Evolutionary conservation across 2,329 filamentous ascomycete genomes (phyloP).

Genomic region (Helicocarpus griseus): DNA sequence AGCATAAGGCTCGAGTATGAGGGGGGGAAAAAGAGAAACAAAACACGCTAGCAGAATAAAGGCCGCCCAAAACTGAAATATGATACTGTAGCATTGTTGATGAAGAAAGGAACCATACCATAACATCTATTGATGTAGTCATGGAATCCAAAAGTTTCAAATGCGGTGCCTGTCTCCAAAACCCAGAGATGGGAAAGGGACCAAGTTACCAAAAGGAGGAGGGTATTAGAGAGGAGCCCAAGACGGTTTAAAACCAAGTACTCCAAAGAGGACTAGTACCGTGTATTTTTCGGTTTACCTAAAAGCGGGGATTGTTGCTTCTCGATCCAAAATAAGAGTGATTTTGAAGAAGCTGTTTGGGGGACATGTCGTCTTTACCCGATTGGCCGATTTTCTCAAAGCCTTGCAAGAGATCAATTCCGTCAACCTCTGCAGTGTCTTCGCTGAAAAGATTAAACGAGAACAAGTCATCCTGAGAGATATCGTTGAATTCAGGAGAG

Average conservation of each 20-base stretch:
- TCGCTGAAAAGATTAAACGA: constrained; percentile 39
- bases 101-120: not conserved
- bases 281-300: constrained; percentile 4
- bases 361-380: constrained; percentile 24
- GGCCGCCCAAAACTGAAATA: not conserved
- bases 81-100: not conserved
- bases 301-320: constrained; percentile 27
- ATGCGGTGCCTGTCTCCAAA: not conserved
- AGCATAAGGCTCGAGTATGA: constrained; percentile 7
- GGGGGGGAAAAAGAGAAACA: constrained; percentile 8
- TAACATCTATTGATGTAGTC: constrained; percentile 1
- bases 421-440: constrained; percentile 35
- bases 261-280: not conserved
- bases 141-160: not conserved
- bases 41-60: constrained; percentile 1
- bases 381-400: constrained; percentile 39
- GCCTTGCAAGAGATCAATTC: constrained; percentile 37
- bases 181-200: not conserved
- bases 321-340: constrained; percentile 21
- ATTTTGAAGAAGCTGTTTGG: constrained; percentile 22
- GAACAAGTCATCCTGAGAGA: constrained; percentile 36
- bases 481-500: constrained; percentile 23
- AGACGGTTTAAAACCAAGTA: not conserved
- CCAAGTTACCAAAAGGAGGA: not conserved
- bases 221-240: not conserved